These are phyloP conservation scores for Musa balbisiana DNA, from an alignment of 202 grass and related monocot genomes.

Conservation along the genomic window DNA sequence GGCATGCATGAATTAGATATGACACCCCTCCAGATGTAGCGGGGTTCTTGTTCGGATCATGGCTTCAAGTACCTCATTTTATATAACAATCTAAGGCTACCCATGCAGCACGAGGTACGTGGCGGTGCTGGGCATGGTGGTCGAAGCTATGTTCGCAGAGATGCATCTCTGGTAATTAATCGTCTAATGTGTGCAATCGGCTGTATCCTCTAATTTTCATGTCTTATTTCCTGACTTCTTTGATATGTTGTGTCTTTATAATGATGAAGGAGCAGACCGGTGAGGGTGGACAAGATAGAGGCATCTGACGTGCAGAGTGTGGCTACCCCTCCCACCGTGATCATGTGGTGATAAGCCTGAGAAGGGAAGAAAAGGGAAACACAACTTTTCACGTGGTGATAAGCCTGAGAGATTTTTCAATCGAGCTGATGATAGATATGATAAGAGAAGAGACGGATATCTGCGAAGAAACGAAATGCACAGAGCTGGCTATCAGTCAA, in stretches of 20 bases:
- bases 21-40: constrained; percentile 32
- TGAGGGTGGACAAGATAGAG: constrained; percentile 32
- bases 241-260: constrained; percentile 27
- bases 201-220: constrained; percentile 21
- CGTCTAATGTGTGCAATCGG: not conserved
- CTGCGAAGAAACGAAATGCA: constrained; percentile 39
- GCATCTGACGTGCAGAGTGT: constrained; percentile 21
- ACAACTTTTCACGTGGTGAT: constrained; percentile 30
- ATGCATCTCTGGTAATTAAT: constrained; percentile 6
- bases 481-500: constrained; percentile 45
- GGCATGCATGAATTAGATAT: too few relatives aligned
- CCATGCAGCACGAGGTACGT: constrained; percentile 29
- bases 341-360: too few relatives aligned
- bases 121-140: constrained; percentile 10
- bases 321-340: not conserved
- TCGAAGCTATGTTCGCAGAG: not conserved
- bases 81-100: constrained; percentile 71
- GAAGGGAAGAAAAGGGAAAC: constrained; percentile 43
- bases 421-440: constrained; percentile 38
- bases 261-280: constrained; percentile 44
- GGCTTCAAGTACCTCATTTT: constrained; percentile 45
- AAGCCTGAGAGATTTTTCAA: constrained; percentile 18
- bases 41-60: constrained; percentile 37
- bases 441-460: constrained; percentile 35
- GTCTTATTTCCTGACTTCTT: constrained; percentile 3